A percentile compares a stretch with the other conserved stretches of the same genome.
phyloP scores from a whole-genome alignment of 768 basidiomycete species.

The Phylloporus rhodoxanthus region DNA sequence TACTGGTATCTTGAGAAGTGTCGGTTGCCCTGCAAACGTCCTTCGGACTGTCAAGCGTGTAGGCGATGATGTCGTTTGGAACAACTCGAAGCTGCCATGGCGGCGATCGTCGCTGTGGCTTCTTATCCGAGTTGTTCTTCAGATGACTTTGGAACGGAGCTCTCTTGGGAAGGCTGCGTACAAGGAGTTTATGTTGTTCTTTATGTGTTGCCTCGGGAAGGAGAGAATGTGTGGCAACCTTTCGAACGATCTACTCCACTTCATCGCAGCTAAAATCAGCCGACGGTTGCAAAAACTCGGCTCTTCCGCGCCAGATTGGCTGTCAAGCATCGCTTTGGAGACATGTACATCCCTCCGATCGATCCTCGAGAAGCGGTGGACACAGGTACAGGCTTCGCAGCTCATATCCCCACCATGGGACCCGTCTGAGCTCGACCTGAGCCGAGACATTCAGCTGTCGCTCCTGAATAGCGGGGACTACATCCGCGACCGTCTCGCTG shows the following conservation, averaged over 20 bases:
- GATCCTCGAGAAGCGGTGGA: conserved; percentile 34
- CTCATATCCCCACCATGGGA: conserved; percentile 26
- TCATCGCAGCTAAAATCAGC: conserved; percentile 34
- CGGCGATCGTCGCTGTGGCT: conserved; percentile 48
- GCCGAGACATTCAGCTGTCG: conserved; percentile 30
- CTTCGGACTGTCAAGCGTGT: conserved; percentile 38
- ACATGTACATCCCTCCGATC: conserved; percentile 15
- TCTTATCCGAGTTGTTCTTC: conserved; percentile 41
- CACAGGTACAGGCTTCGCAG: conserved; percentile 24
- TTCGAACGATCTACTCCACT: conserved; percentile 33
- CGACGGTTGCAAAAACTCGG: conserved; percentile 36
- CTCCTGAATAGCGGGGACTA: conserved; percentile 28
- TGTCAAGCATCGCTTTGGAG: conserved; percentile 4
- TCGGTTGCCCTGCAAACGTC: conserved; percentile 28
- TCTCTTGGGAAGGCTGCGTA: conserved; percentile 15
- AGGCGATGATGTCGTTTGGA: conserved; percentile 43
- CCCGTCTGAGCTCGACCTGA: conserved; percentile 24
- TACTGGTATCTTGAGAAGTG: conserved; percentile 40
- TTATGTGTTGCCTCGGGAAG: conserved; percentile 18
- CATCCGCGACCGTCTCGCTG: conserved; percentile 17
- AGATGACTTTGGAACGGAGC: conserved; percentile 30
- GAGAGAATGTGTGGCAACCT: conserved; percentile 1
- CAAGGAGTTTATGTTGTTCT: conserved; percentile 32
- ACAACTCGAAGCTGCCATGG: conserved; percentile 38
- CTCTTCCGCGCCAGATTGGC: conserved; percentile 10